These are phyloP conservation scores for Aspergillus pseudoterreus DNA, from an alignment of 2,329 filamentous ascomycete species.

Conservation along the genomic window DNA sequence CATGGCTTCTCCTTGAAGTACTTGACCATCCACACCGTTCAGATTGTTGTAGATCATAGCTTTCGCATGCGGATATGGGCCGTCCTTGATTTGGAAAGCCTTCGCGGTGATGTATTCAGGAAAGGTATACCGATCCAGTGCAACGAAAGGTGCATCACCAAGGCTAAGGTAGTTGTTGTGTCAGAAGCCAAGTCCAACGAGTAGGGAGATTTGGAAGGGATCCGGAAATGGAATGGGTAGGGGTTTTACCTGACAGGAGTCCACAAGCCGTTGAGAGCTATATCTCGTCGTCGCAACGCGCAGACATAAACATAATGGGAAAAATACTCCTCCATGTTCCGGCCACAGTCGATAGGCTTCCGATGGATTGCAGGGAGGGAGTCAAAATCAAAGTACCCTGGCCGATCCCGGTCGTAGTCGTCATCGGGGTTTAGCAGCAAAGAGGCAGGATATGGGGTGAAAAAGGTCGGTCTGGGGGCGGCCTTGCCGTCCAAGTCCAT, in stretches of 20 bases:
- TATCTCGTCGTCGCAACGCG: no score
- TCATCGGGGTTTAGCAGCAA: no score
- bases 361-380: no score
- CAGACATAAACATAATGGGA: no score
- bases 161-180: neutral
- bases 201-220: neutral
- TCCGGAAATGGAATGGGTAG: no score
- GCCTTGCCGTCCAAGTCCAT: neutral
- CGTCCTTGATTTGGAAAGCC: neutral
- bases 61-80: neutral
- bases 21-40: neutral
- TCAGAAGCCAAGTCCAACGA: neutral
- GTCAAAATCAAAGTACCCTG: no score
- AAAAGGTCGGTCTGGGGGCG: neutral
- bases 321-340: no score
- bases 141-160: neutral
- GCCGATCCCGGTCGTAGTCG: no score
- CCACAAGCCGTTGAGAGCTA: no score
- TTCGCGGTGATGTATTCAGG: neutral
- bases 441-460: neutral
- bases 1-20: constrained; percentile 2
- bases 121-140: neutral
- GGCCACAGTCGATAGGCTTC: no score
- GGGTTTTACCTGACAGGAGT: no score
- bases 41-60: constrained; percentile 2